A percentile compares a stretch with the other conserved stretches of the same genome.
These are phyloP conservation scores for Populus hybrid DNA, from an alignment of 441 rosid species.

Conservation along the genomic window DNA sequence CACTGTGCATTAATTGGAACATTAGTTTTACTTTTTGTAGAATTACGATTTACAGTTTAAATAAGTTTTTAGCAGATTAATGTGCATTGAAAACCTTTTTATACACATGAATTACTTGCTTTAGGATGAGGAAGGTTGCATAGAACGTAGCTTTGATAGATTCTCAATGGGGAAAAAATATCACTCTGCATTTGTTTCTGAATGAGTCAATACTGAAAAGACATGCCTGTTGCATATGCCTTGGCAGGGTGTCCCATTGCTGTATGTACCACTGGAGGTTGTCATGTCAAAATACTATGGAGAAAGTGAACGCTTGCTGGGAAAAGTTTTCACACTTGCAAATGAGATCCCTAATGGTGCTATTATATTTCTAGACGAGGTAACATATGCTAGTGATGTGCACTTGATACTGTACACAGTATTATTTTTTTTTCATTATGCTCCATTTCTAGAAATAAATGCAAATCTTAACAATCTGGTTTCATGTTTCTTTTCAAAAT, in stretches of 20 bases:
- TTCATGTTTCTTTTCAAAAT: neutral
- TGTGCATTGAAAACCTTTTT: neutral
- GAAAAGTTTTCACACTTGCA: conserved; percentile 85
- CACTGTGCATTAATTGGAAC: neutral
- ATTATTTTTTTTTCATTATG: neutral
- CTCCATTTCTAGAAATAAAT: neutral
- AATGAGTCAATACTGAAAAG: neutral
- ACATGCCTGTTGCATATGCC: conserved; percentile 14
- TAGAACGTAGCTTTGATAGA: neutral
- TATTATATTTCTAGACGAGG: conserved; percentile 89
- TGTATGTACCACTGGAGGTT: conserved; percentile 88
- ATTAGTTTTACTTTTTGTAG: neutral
- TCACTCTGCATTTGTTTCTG: neutral
- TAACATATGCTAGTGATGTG: conserved; percentile 26
- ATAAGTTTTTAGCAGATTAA: neutral
- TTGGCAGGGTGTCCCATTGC: conserved; percentile 74
- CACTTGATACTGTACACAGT: neutral
- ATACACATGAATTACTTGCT: neutral
- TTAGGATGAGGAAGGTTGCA: neutral
- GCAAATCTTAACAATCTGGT: neutral
- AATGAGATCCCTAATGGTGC: conserved; percentile 84
- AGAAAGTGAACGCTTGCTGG: conserved; percentile 83
- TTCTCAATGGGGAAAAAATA: neutral
- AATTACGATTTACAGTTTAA: neutral
- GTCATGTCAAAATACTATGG: conserved; percentile 92